Evolutionary conservation across 768 basidiomycete genomes (phyloP).

Genomic region (Rhizopogon vulgaris): DNA sequence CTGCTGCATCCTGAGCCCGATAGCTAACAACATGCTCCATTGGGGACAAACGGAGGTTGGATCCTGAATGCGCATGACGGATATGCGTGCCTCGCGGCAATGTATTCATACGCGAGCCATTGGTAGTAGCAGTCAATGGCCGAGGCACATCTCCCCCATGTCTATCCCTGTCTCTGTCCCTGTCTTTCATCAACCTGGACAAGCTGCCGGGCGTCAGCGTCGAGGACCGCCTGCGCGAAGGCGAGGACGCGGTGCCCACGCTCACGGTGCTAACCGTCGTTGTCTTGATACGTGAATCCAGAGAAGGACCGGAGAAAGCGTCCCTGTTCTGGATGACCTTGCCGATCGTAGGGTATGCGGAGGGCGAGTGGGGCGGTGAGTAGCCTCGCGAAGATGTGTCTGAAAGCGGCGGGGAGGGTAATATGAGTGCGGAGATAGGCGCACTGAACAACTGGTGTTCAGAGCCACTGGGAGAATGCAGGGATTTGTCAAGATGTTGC

Average conservation of each 20-base stretch:
- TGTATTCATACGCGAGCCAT: not conserved
- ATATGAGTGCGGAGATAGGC: slow-evolving; percentile 2
- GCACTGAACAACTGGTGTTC: not conserved
- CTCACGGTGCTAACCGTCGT: slow-evolving; percentile 20
- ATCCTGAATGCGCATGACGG: slow-evolving; percentile 20
- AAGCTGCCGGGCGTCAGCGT: slow-evolving; percentile 13
- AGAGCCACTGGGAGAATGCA: slow-evolving; percentile 1
- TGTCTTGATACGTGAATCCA: slow-evolving; percentile 7
- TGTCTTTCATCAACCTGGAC: slow-evolving; percentile 4
- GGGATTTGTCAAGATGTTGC: not conserved
- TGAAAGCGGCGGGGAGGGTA: slow-evolving; percentile 23
- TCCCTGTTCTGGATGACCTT: slow-evolving; percentile 12
- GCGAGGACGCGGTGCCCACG: slow-evolving; percentile 8
- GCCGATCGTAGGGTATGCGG: slow-evolving; percentile 18
- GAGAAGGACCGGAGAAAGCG: not conserved
- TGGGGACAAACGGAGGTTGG: slow-evolving; percentile 16
- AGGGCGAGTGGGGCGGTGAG: slow-evolving; percentile 6
- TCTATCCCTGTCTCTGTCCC: slow-evolving; percentile 5
- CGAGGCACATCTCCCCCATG: not conserved
- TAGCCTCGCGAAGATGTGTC: slow-evolving; percentile 18
- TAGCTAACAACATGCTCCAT: slow-evolving; percentile 5
- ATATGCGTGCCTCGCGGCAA: slow-evolving; percentile 1
- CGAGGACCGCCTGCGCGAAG: slow-evolving; percentile 19
- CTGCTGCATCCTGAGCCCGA: slow-evolving; percentile 3
- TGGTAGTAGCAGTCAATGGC: not conserved